These are phyloP conservation scores for Phytophthora litchii DNA, from an alignment of 352 stramenopile species.

Conservation along the genomic window DNA sequence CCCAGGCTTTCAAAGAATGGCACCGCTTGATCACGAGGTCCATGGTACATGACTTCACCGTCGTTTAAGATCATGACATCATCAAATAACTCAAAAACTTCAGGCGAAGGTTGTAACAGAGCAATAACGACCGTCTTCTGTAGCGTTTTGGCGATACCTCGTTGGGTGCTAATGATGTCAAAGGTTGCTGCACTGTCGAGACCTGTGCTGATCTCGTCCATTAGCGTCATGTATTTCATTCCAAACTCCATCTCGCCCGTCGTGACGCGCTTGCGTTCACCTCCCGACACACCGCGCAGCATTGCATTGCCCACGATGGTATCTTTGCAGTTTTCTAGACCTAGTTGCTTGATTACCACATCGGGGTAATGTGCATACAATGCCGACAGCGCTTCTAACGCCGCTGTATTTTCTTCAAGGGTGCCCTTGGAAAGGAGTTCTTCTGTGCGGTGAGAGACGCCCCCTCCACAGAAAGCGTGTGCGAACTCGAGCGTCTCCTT, in stretches of 20 bases:
- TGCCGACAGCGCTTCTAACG: constrained; percentile 20
- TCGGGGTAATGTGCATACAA: constrained; percentile 35
- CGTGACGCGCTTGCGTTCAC: constrained; percentile 75
- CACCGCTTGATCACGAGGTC: constrained; percentile 45
- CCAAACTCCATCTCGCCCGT: constrained; percentile 89
- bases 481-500: constrained; percentile 61
- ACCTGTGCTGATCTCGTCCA: constrained; percentile 94
- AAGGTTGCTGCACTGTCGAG: constrained; percentile 76
- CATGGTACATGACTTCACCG: constrained; percentile 29
- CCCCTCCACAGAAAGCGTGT: constrained; percentile 42
- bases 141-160: constrained; percentile 25
- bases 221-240: constrained; percentile 76
- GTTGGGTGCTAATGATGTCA: constrained; percentile 43
- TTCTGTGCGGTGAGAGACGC: constrained; percentile 23
- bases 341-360: constrained; percentile 43
- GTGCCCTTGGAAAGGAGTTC: constrained; percentile 21
- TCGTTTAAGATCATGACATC: constrained; percentile 28
- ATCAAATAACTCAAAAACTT: constrained; percentile 24
- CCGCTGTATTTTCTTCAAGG: constrained; percentile 18
- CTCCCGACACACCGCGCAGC: constrained; percentile 63
- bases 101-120: constrained; percentile 81
- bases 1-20: constrained; percentile 46
- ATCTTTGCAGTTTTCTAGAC: constrained; percentile 55
- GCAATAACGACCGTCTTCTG: constrained; percentile 55
- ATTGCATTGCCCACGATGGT: constrained; percentile 65